These are phyloP conservation scores for Scleromitrula shiraiana DNA, from an alignment of 2,329 filamentous ascomycete species.

Conservation along the genomic window DNA sequence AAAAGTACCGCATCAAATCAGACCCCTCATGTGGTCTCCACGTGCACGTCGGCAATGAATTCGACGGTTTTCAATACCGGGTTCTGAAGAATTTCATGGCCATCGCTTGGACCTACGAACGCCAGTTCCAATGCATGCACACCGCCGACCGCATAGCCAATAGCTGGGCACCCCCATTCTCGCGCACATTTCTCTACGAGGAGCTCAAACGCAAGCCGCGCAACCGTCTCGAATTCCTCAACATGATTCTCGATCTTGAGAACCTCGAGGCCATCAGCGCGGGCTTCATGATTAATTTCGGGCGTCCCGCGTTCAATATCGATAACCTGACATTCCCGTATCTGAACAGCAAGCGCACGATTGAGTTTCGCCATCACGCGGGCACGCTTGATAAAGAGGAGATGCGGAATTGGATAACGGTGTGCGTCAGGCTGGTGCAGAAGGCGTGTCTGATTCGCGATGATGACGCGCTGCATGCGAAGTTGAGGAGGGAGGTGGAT, in stretches of 20 bases:
- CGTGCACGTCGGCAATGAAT: slow-evolving; percentile 28
- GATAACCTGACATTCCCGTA: background rate
- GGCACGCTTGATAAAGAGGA: slow-evolving; percentile 15
- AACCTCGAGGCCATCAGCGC: background rate
- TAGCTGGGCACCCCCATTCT: background rate
- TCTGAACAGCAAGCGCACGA: slow-evolving; percentile 4
- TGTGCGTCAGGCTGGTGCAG: slow-evolving; percentile 13
- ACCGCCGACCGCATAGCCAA: background rate
- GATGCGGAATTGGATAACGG: slow-evolving; percentile 16
- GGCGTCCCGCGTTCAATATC: background rate
- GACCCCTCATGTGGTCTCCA: slow-evolving; percentile 25
- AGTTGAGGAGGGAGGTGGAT: background rate
- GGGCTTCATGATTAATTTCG: accelerated
- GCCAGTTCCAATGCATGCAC: slow-evolving; percentile 11
- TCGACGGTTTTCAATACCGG: slow-evolving; percentile 16
- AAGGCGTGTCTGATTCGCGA: background rate
- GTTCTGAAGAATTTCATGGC: slow-evolving; percentile 26
- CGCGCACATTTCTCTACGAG: too few relatives aligned
- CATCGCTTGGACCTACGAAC: slow-evolving; percentile 25
- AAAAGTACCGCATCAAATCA: slow-evolving; percentile 17
- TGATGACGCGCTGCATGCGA: background rate
- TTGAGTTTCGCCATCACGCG: slow-evolving; percentile 25
- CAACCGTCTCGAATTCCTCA: background rate
- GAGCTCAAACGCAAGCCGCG: too few relatives aligned
- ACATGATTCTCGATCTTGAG: background rate